phyloP scores from a whole-genome alignment of 495 filamentous ascomycete genomes.

The Aspergillus panamensis region DNA sequence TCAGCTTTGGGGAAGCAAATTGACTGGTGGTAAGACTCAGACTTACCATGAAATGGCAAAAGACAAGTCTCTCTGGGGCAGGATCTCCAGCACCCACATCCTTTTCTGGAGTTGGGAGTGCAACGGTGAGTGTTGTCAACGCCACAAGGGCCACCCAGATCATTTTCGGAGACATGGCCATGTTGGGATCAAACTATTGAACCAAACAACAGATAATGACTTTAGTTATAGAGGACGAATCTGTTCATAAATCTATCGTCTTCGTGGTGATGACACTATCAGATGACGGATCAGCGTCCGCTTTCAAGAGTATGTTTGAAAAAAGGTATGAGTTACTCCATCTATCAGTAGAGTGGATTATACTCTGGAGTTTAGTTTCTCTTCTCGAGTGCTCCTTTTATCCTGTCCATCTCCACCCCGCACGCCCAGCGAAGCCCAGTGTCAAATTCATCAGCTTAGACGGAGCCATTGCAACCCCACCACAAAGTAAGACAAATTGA shows the following conservation, averaged over 20 bases:
- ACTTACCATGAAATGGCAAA: constrained; percentile 59
- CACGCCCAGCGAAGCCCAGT: neutral
- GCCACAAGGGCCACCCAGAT: neutral
- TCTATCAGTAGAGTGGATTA: no score
- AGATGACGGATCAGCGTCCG: no score
- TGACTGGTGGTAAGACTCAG: neutral
- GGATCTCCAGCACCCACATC: neutral
- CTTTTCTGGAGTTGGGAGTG: constrained; percentile 5
- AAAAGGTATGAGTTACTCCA: no score
- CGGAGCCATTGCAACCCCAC: neutral
- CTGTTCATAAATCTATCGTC: no score
- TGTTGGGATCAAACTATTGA: neutral
- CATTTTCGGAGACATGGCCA: neutral
- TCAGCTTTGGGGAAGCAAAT: neutral
- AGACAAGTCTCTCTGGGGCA: constrained; percentile 42
- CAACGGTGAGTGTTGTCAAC: constrained; percentile 1
- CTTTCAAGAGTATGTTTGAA: no score
- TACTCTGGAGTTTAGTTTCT: no score
- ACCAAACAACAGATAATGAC: no score
- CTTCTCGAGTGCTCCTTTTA: neutral
- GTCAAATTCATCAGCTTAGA: neutral
- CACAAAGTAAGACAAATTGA: neutral
- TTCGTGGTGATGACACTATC: no score
- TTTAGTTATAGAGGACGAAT: no score
- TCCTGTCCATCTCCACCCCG: neutral